Evolutionary conservation across 2,329 filamentous ascomycete genomes (phyloP), one percentile per base, ranked within the genome.

Genomic region (Chaetomiaceae sp.): DNA sequence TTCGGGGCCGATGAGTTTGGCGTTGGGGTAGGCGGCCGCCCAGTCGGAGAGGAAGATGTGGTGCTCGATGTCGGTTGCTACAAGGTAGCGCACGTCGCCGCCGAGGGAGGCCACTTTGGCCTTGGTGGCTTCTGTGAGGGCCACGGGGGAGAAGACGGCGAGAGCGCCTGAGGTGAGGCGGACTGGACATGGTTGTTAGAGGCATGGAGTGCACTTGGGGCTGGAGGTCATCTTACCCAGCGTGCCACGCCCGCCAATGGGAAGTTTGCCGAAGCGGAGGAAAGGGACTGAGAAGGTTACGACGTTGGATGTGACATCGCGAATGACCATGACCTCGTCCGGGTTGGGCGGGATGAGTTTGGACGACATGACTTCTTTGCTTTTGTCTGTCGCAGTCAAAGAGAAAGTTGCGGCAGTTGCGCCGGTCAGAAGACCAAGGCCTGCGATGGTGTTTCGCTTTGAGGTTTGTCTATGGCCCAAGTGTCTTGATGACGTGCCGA

Each of bases 11-110:
- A 97, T 81, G 44, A 99, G 78, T 63, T 85, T 84, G 29, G 92
- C 91, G 38, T 79, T 69, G 0, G 92, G 91, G 68, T 83, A 97
- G 23, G 83, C 88, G 45, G 80, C 74, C 64, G 88, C 83, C 92
- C 94, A 99, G 45, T 89, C 78, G 0, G 88, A 86, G 50, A 99
- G 69, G 75, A 94, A 95, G 68, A 99, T 89, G 78, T 99, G 94
- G 71, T 99, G 94, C 74, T 99, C 91, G 48, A 89, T 79, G 69
- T 99, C 94, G 1, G 87, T 83, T 1, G 94, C 92, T 23, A 92
- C 77, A 61, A 99, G 85, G 77, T 97, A 97, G 61, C 80, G 81
- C 47, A 96, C 82, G 38, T 83, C 78, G 46, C 85, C 84, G 57
- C 84, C 84, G 53, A 89, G 74, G 31, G 83, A 76, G 51, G 78